These are phyloP conservation scores for Sphaerulina musiva DNA, from an alignment of 2,329 filamentous ascomycete species.

Conservation along the genomic window DNA sequence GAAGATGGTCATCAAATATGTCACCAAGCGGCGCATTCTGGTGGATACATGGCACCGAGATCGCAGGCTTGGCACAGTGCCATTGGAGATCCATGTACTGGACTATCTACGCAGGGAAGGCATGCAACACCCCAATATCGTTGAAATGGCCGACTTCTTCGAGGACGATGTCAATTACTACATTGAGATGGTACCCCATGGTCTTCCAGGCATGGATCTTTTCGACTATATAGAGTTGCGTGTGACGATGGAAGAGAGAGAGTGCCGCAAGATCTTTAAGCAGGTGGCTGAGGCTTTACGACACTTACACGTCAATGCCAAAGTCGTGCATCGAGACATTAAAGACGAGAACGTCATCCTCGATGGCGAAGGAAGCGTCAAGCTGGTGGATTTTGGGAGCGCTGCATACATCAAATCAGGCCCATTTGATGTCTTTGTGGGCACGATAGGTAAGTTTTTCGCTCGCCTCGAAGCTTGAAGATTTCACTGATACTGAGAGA, in stretches of 20 bases:
- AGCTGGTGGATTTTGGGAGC: slow-evolving; percentile 96
- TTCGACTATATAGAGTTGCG: slow-evolving; percentile 98
- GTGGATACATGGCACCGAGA: slow-evolving; percentile 98
- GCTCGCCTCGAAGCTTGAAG: background rate
- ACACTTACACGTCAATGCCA: slow-evolving; percentile 82
- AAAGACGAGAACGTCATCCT: slow-evolving; percentile 98
- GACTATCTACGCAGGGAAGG: slow-evolving; percentile 79
- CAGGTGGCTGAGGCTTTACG: slow-evolving; percentile 87
- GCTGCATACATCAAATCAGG: slow-evolving; percentile 98
- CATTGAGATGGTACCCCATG: slow-evolving; percentile 95
- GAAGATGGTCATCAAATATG: slow-evolving; percentile 94
- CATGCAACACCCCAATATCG: slow-evolving; percentile 58
- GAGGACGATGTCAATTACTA: slow-evolving; percentile 90
- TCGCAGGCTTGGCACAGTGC: slow-evolving; percentile 84
- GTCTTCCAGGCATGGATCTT: slow-evolving; percentile 92
- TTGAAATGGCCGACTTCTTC: slow-evolving; percentile 64
- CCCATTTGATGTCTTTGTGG: slow-evolving; percentile 97
- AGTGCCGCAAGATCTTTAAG: slow-evolving; percentile 89
- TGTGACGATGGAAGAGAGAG: slow-evolving; percentile 90
- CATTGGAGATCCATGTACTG: slow-evolving; percentile 91
- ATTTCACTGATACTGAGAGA: background rate
- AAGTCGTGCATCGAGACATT: slow-evolving; percentile 94
- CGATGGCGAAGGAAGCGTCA: slow-evolving; percentile 91
- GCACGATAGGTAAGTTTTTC: slow-evolving; percentile 74
- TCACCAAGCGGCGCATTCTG: slow-evolving; percentile 91